Conservation (phyloP, 2,329 filamentous ascomycete species). For the Fusarium ramigenum region DNA sequence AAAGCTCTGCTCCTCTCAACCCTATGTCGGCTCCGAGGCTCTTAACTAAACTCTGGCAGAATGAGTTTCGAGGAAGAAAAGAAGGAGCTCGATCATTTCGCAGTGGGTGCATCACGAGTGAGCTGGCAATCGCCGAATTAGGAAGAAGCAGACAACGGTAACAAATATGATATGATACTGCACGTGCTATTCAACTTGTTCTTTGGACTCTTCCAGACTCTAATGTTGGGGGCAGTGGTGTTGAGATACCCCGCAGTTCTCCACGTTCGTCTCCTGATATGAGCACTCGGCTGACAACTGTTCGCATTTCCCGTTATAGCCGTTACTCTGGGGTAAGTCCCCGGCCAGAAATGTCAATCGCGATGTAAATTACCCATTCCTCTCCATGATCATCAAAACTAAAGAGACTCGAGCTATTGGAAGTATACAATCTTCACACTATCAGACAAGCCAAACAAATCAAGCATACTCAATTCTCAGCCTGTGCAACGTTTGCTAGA, state of each 20-base stretch:
- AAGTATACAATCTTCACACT: fast-evolving
- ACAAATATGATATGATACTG: not conserved
- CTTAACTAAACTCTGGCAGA: not conserved
- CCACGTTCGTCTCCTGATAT: not conserved
- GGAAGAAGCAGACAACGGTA: not conserved
- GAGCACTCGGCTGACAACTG: not conserved
- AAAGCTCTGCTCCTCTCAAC: fast-evolving
- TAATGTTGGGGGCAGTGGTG: not conserved
- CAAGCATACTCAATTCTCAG: not conserved
- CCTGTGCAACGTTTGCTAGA: not conserved
- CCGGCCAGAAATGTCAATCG: fast-evolving
- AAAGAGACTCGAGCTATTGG: too few relatives aligned
- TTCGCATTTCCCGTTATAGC: not conserved
- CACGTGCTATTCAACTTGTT: not conserved
- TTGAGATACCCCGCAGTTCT: not conserved
- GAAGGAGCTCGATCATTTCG: not conserved
- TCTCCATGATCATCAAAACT: not conserved
- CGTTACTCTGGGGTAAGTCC: not conserved
- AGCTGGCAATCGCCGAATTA: too few relatives aligned
- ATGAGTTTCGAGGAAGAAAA: too few relatives aligned
- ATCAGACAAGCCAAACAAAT: not conserved
- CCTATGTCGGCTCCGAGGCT: not conserved
- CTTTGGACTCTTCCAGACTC: not conserved
- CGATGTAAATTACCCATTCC: not conserved
- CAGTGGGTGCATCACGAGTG: fast-evolving